Evolutionary conservation across 1,139 yeast genomes (phyloP).

Genomic region (Kazachstania sp.): DNA sequence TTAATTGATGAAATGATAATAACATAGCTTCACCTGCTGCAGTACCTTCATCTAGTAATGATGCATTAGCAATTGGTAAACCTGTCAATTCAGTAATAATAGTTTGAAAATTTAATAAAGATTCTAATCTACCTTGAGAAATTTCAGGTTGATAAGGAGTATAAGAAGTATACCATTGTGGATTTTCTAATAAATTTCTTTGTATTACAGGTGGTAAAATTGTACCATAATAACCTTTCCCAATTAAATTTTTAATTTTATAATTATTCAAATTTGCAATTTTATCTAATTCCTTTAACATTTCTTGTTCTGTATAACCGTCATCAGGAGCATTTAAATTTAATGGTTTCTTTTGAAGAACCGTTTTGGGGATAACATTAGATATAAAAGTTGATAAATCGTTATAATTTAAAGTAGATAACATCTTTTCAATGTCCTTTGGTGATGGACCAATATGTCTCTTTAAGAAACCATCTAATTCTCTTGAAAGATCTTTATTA

Average conservation of each 20-base stretch:
- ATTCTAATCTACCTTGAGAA: slow-evolving; percentile 90
- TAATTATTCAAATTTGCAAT: slow-evolving; percentile 69
- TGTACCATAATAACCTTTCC: slow-evolving; percentile 93
- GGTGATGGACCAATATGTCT: slow-evolving; percentile 88
- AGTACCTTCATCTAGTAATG: slow-evolving; percentile 90
- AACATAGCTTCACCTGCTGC: slow-evolving; percentile 99
- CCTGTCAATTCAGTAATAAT: slow-evolving; percentile 85
- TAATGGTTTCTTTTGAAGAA: slow-evolving; percentile 60
- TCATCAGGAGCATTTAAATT: slow-evolving; percentile 41
- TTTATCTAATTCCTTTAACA: slow-evolving; percentile 57
- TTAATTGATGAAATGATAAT: slow-evolving; percentile 59
- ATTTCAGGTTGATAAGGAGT: slow-evolving; percentile 98
- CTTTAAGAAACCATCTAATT: slow-evolving; percentile 73
- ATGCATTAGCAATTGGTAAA: slow-evolving; percentile 85
- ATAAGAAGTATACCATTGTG: slow-evolving; percentile 97
- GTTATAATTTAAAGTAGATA: slow-evolving; percentile 52
- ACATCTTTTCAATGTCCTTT: slow-evolving; percentile 54
- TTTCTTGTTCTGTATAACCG: slow-evolving; percentile 79
- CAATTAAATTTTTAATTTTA: slow-evolving; percentile 65
- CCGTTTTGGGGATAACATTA: slow-evolving; percentile 69
- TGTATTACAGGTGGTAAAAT: slow-evolving; percentile 85
- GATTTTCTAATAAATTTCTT: slow-evolving; percentile 83
- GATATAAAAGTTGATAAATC: slow-evolving; percentile 64
- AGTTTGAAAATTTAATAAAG: slow-evolving; percentile 85
- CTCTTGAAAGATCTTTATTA: slow-evolving; percentile 12